Conservation (phyloP, 805 yeast species). For the Cyberlindnera amylophila region DNA sequence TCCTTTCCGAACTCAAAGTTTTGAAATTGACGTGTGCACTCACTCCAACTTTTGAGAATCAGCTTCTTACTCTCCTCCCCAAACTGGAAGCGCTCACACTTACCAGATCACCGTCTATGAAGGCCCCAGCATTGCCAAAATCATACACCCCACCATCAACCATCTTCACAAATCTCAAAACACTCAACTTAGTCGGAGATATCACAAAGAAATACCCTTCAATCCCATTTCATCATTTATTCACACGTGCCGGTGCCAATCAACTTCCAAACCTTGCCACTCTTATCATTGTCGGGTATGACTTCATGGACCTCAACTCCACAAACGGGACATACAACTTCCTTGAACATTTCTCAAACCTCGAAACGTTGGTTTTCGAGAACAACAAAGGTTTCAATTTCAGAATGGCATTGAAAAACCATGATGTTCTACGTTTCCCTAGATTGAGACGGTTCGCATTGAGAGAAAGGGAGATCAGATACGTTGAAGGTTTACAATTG, state of each 20-base stretch:
- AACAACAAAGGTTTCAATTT: conserved; percentile 20
- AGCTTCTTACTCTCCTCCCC: conserved; percentile 14
- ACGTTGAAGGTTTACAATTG: conserved; percentile 15
- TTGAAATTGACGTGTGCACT: conserved; percentile 19
- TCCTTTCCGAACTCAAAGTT: conserved; percentile 4
- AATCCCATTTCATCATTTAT: conserved; percentile 21
- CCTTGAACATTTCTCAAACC: conserved; percentile 18
- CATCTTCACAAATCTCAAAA: conserved; percentile 10
- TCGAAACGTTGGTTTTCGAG: conserved; percentile 21
- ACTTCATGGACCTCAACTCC: conserved; percentile 16
- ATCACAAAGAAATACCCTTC: conserved; percentile 15
- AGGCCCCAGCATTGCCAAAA: conserved; percentile 8
- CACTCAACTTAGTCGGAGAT: conserved; percentile 19
- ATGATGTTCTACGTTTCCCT: conserved; percentile 18
- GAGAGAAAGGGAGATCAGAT: conserved; percentile 18
- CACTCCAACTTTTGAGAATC: conserved; percentile 19
- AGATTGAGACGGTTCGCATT: conserved; percentile 16
- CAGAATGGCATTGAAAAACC: conserved; percentile 15
- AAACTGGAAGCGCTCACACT: conserved; percentile 18
- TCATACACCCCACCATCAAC: conserved; percentile 1
- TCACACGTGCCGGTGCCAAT: conserved; percentile 7
- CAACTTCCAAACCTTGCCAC: conserved; percentile 17
- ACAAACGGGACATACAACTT: conserved; percentile 23
- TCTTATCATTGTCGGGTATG: conserved; percentile 22
- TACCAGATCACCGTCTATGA: conserved; percentile 8